Base-by-base conservation (phyloP, 1,139 yeast genomes). In the Kodamaea fungicola region DNA sequence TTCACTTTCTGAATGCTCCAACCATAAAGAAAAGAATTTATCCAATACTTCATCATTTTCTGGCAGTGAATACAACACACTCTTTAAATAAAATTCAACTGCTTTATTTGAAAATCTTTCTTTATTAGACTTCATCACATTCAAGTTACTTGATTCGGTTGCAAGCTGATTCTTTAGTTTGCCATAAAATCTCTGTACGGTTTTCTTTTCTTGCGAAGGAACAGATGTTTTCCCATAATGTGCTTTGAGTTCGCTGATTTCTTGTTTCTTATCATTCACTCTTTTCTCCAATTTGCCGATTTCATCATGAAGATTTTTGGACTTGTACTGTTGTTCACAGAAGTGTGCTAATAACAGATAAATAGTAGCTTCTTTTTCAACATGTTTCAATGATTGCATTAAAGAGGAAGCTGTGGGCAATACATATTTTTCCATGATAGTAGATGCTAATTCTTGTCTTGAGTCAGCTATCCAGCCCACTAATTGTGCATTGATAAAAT, bases 11-110 rank as follows among this genome's bases (percentile, higher is more conserved):
- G 79, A 68, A 47, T 75, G 73, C 42, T 83, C 86, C 30, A 92
- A 67, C 96, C 97, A 90, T n/a, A 90, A 58, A 0, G 94, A 84
- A 54, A 90, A 82, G 44, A 90, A 83, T 38, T 86, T 74, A 47
- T 88, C 95, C 35, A 84, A 64, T 41, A 78, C 83, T 41, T 79
- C 83, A 38, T 73, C 77, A 34, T 73, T 74, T 42, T 66, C 70
- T 9, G 62, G 65, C 28, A 71, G 75, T 31, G 30, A 28, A 26
- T 13, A 28, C 21, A 65, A 59, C 2, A 69, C 58, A 34, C 86
- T 67, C 34, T 64, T 67, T 39, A 88, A 54, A 50, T 83, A 87
- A 47, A 74, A 82, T 31, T 68, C 72, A 8, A 84, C 67, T 0
- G 95, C 78, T 31, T 76, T 72, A 12, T 59, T 58, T 6, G 80